These are phyloP conservation scores for Sporisorium graminicola DNA, from an alignment of 1,284 basidiomycete genomes.

Conservation along the genomic window DNA sequence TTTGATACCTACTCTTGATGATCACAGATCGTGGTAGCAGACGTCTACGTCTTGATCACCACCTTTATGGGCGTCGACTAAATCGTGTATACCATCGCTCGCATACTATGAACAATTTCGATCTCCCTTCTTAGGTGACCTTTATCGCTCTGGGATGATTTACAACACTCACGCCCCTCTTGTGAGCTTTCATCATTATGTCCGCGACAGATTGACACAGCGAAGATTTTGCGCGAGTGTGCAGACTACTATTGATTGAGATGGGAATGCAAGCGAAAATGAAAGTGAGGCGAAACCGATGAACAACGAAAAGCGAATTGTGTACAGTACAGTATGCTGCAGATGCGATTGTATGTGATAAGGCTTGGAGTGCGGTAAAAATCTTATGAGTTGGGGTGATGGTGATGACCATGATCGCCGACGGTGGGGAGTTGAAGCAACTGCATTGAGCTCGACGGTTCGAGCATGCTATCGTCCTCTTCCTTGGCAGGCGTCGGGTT, in stretches of 20 bases:
- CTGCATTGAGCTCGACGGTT: conserved; percentile 1
- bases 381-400: neutral
- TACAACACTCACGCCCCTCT: neutral
- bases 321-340: no score
- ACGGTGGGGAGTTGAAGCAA: neutral
- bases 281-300: neutral
- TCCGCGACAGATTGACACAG: no score
- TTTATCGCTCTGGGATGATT: neutral
- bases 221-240: no score
- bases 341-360: neutral
- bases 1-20: neutral
- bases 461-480: neutral
- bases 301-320: neutral
- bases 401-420: neutral
- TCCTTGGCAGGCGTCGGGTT: neutral
- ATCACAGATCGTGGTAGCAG: conserved; percentile 41
- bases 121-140: neutral
- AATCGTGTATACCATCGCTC: neutral
- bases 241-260: neutral
- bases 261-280: neutral
- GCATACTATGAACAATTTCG: neutral
- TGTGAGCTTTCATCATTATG: no score
- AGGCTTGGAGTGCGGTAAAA: neutral
- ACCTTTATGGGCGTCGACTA: conserved; percentile 25
- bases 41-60: conserved; percentile 51